These are phyloP conservation scores for Vigna nakashimae DNA, from an alignment of 306 rosid genomes.

Conservation along the genomic window DNA sequence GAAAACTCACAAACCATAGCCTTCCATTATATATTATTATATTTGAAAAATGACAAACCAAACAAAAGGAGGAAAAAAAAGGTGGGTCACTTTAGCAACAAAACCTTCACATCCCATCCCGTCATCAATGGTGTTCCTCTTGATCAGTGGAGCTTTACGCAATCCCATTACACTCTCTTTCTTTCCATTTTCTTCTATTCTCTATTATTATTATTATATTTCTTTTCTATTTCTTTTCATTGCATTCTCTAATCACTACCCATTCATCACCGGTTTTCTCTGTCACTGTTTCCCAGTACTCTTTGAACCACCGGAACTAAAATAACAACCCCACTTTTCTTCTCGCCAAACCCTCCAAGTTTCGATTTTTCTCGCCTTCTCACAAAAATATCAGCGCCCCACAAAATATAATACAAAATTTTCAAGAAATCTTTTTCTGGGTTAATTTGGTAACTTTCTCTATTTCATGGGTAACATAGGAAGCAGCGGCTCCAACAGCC, in stretches of 20 bases:
- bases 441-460: slow-evolving; percentile 4
- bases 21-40: not conserved
- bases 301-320: slow-evolving; percentile 30
- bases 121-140: slow-evolving; percentile 45
- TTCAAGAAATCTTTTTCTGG: not conserved
- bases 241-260: not conserved
- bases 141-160: slow-evolving; percentile 83
- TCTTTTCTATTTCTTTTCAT: no score
- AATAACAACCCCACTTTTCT: slow-evolving; percentile 4
- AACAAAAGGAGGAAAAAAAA: slow-evolving; percentile 24
- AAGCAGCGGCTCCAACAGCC: slow-evolving; percentile 62
- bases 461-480: slow-evolving; percentile 78
- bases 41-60: slow-evolving; percentile 42
- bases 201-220: not conserved
- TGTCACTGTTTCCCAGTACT: slow-evolving; percentile 20
- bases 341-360: slow-evolving; percentile 16
- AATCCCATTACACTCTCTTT: slow-evolving; percentile 64
- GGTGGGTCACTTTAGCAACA: slow-evolving; percentile 51
- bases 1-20: not conserved
- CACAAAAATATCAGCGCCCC: not conserved
- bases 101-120: slow-evolving; percentile 34
- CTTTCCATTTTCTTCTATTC: not conserved
- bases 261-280: not conserved
- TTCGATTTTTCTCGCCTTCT: slow-evolving; percentile 6
- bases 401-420: not conserved